Conservation (phyloP, 2,329 filamentous ascomycete species). For the Hymenoscyphus infarciens region DNA sequence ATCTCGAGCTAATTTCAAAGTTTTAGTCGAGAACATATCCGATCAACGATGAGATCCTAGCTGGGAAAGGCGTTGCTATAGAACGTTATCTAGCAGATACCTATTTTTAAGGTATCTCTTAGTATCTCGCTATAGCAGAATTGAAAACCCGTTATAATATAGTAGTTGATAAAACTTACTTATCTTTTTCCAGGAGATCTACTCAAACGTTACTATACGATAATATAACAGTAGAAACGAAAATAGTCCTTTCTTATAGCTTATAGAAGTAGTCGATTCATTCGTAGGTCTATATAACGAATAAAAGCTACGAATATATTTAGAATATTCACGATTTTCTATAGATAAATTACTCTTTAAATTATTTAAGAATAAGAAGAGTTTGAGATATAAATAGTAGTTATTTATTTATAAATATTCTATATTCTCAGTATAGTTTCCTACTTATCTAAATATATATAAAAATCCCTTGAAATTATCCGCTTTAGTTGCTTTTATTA, state of each 20-base stretch:
- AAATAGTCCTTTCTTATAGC: slow-evolving; percentile 49
- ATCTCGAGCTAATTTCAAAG: slow-evolving; percentile 74
- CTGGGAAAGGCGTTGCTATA: slow-evolving; percentile 58
- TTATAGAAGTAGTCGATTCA: slow-evolving; percentile 57
- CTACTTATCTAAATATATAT: too few species aligned
- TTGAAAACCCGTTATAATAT: slow-evolving; percentile 62
- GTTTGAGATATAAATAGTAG: too few species aligned
- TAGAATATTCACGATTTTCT: too few species aligned
- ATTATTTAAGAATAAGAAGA: too few species aligned
- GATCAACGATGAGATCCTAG: slow-evolving; percentile 62
- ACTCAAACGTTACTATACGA: slow-evolving; percentile 55
- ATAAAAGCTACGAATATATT: too few species aligned
- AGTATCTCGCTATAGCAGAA: slow-evolving; percentile 77
- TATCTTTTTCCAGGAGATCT: slow-evolving; percentile 67
- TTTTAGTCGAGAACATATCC: slow-evolving; percentile 64
- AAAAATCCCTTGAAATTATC: too few species aligned
- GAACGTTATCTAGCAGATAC: slow-evolving; percentile 68
- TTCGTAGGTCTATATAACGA: too few species aligned
- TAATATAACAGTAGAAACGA: slow-evolving; percentile 58
- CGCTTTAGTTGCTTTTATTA: too few species aligned
- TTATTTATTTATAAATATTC: too few species aligned
- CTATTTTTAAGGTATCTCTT: slow-evolving; percentile 76
- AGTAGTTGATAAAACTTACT: slow-evolving; percentile 59
- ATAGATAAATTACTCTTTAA: too few species aligned
- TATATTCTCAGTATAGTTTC: too few species aligned